Evolutionary conservation across 2,329 filamentous ascomycete species (phyloP).

Genomic region (Colletotrichum sp.): DNA sequence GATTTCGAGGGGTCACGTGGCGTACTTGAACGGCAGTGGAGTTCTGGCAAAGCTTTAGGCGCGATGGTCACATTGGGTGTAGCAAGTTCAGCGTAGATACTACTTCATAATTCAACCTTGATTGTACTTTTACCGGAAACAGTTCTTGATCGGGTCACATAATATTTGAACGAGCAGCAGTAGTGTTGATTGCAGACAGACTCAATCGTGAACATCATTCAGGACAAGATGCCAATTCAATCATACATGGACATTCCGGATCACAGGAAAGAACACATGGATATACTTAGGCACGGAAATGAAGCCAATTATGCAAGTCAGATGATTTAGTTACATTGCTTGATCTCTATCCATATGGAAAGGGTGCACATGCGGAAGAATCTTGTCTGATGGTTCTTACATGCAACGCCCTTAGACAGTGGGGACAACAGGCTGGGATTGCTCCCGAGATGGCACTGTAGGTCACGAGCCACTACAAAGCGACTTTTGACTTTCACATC

Average conservation of each 20-base stretch:
- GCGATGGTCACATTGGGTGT: not conserved
- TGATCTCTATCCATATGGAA: not conserved
- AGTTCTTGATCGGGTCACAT: not conserved
- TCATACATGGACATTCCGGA: not conserved
- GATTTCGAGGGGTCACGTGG: conserved; percentile 17
- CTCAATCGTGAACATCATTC: not conserved
- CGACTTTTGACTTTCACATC: not conserved
- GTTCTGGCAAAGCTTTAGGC: conserved; percentile 20
- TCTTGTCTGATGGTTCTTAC: not conserved
- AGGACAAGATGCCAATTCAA: not conserved
- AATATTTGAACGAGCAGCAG: not conserved
- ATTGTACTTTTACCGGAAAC: not conserved
- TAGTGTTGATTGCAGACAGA: not conserved
- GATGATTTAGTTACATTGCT: not conserved
- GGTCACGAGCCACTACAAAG: not conserved
- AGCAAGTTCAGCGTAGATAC: not conserved
- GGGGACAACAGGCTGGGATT: not conserved
- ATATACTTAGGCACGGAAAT: not conserved
- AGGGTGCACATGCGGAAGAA: not conserved
- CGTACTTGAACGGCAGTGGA: conserved; percentile 14
- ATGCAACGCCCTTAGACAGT: not conserved
- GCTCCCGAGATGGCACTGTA: not conserved
- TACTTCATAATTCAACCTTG: not conserved
- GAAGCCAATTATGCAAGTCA: not conserved
- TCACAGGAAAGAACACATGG: not conserved